Evolutionary conservation across 352 stramenopile genomes (phyloP), one percentile per base, ranked within the genome.

Genomic region (Thalassiosira livingstoniorum): DNA sequence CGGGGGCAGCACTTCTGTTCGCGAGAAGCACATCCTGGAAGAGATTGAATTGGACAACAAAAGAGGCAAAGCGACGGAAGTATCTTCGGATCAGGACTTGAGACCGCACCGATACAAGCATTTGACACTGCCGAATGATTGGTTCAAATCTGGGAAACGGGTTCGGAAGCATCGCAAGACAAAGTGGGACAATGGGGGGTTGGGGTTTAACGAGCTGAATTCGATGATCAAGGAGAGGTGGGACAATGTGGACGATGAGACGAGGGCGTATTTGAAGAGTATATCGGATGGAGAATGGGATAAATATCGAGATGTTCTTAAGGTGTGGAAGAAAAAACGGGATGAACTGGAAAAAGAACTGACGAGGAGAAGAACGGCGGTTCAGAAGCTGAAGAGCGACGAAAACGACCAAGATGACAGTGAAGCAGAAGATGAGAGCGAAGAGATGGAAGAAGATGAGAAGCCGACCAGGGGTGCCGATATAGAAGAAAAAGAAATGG

Each of bases 121-220:
- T 58, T 58, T 58, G 21, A 23, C 21, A 7, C n/a, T 58, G 47
- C 5, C 47, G 4, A 27, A 23, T n/a, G 27, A 58, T 27, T 58
- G 47, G 47, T 58, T 58, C 47, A 58, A 58, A 58, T 58, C 47
- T 27, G 47, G 47, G 27, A 7, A 27, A n/a, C 21, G 47, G 11
- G 27, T 5, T 10, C 47, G 47, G 11, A 58, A 58, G 21, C 47
- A 58, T 27, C 47, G 47, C 47, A 58, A 58, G n/a, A 58, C 47
- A 4, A 58, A 58, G 7, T 58, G 4, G 5, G 11, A 11, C 11
- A 29, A n/a, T n/a, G n/a, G n/a, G n/a, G n/a, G n/a, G n/a, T n/a
- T 58, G 10, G n/a, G 47, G 10, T 58, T 58, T 23, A 7, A 29
- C 10, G 11, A 58, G 47, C 21, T 58, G 11, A 58, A 58, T n/a